Evolutionary conservation across 2,329 filamentous ascomycete species (phyloP).

Genomic region (Hymenotorrendiella dingleyae): DNA sequence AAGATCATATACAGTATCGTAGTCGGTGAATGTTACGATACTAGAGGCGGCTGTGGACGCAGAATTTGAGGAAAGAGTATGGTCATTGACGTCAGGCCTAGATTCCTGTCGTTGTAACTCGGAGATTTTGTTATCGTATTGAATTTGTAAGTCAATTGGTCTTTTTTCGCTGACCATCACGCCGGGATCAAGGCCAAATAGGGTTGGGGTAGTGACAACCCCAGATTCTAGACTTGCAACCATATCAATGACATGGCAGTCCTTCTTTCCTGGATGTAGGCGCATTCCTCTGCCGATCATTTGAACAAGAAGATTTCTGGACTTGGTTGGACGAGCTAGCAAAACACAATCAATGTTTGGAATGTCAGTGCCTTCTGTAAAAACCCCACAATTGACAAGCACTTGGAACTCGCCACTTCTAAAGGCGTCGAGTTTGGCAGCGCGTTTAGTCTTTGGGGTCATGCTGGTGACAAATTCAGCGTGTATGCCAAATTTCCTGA

Average conservation of each 20-base stretch:
- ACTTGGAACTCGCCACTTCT: conserved; percentile 73
- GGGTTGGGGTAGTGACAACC: conserved; percentile 81
- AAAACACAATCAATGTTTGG: conserved; percentile 94
- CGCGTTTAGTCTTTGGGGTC: conserved; percentile 64
- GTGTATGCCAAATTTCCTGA: conserved; percentile 72
- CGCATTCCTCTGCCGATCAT: conserved; percentile 97
- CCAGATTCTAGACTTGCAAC: conserved; percentile 79
- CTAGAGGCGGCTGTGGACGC: conserved; percentile 6
- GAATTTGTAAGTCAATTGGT: conserved; percentile 52
- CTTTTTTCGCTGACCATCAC: conserved; percentile 67
- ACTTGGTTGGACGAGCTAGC: conserved; percentile 80
- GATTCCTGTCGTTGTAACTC: not conserved
- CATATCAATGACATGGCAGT: conserved; percentile 96
- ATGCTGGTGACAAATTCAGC: conserved; percentile 82
- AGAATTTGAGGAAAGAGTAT: not conserved
- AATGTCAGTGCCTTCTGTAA: conserved; percentile 96
- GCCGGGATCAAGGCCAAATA: conserved; percentile 85
- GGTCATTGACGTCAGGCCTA: too few species aligned
- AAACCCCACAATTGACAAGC: conserved; percentile 89
- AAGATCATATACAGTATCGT: conserved; percentile 85
- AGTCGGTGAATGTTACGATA: conserved; percentile 69
- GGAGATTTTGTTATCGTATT: conserved; percentile 29
- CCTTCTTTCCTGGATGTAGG: conserved; percentile 68
- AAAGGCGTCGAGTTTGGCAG: conserved; percentile 69
- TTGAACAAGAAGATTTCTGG: conserved; percentile 87